Evolutionary conservation across 768 basidiomycete genomes (phyloP).

Genomic region (Suillus lakei): DNA sequence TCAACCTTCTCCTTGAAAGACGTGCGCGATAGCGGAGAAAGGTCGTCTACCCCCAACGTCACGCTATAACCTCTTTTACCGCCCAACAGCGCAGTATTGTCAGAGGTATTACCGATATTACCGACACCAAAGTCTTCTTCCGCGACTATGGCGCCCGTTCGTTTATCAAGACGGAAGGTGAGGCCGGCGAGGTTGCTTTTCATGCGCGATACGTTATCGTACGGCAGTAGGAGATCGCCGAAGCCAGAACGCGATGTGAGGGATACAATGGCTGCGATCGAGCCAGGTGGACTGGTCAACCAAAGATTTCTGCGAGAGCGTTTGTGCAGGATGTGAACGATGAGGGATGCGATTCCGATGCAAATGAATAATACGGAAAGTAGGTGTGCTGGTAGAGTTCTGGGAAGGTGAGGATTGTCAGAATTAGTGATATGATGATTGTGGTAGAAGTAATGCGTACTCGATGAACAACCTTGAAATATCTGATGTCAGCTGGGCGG

Average conservation of each 20-base stretch:
- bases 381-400: slow-evolving; percentile 55
- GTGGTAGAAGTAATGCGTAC: slow-evolving; percentile 42
- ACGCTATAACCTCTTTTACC: slow-evolving; percentile 13
- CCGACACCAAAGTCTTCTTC: slow-evolving; percentile 43
- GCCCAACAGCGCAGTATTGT: slow-evolving; percentile 23
- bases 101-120: slow-evolving; percentile 10
- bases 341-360: slow-evolving; percentile 51
- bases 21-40: slow-evolving; percentile 10
- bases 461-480: slow-evolving; percentile 60
- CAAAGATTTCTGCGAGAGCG: slow-evolving; percentile 52
- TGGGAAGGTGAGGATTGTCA: slow-evolving; percentile 28
- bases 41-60: slow-evolving; percentile 8
- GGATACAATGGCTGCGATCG: slow-evolving; percentile 59
- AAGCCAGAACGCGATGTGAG: slow-evolving; percentile 66
- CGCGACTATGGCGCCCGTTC: slow-evolving; percentile 66
- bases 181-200: slow-evolving; percentile 54
- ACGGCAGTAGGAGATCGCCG: slow-evolving; percentile 61
- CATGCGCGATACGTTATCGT: slow-evolving; percentile 52
- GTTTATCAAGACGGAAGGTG: slow-evolving; percentile 56
- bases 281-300: slow-evolving; percentile 61
- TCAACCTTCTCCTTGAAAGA: slow-evolving; percentile 11
- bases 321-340: slow-evolving; percentile 52
- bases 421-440: not conserved
- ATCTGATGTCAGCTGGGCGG: slow-evolving; percentile 45
- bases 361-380: slow-evolving; percentile 54